Evolutionary conservation across 108 stramenopile species (phyloP).

Genomic region (Pseudonitzschia multiseries): DNA sequence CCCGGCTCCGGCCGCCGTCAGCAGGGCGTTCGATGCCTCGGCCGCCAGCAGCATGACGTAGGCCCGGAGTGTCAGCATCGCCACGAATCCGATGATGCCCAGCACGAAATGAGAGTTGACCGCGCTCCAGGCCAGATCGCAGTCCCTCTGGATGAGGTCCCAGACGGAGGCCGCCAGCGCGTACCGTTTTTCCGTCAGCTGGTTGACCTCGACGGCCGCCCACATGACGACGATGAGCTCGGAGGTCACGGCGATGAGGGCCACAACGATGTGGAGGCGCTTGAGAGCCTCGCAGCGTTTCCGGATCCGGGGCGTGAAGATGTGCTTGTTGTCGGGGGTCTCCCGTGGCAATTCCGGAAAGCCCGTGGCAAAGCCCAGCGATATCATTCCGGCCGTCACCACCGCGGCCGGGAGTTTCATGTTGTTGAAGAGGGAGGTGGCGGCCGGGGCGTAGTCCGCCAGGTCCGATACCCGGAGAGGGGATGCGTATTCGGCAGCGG

Average conservation of each 20-base stretch:
- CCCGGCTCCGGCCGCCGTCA: slow-evolving; percentile 24
- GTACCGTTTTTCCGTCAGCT: slow-evolving; percentile 30
- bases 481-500: background rate
- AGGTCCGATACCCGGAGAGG: background rate
- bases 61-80: slow-evolving; percentile 15
- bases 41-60: slow-evolving; percentile 38
- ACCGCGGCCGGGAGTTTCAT: slow-evolving; percentile 28
- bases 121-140: slow-evolving; percentile 38
- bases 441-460: slow-evolving; percentile 26
- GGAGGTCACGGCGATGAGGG: slow-evolving; percentile 15
- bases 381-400: slow-evolving; percentile 28
- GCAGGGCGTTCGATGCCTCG: slow-evolving; percentile 27
- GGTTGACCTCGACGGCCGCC: slow-evolving; percentile 41
- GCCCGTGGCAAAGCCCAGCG: slow-evolving; percentile 6
- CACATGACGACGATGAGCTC: slow-evolving; percentile 33
- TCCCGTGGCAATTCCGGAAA: background rate
- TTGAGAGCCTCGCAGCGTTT: background rate
- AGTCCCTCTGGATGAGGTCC: slow-evolving; percentile 44
- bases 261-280: slow-evolving; percentile 25
- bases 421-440: slow-evolving; percentile 30
- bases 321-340: background rate
- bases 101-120: slow-evolving; percentile 48
- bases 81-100: slow-evolving; percentile 42
- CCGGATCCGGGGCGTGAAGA: background rate
- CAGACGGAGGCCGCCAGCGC: slow-evolving; percentile 34